Percentiles rank a stretch among this genome's conserved stretches.
phyloP scores from a whole-genome alignment of 2,329 filamentous ascomycete species.

The Talaromyces sp. region DNA sequence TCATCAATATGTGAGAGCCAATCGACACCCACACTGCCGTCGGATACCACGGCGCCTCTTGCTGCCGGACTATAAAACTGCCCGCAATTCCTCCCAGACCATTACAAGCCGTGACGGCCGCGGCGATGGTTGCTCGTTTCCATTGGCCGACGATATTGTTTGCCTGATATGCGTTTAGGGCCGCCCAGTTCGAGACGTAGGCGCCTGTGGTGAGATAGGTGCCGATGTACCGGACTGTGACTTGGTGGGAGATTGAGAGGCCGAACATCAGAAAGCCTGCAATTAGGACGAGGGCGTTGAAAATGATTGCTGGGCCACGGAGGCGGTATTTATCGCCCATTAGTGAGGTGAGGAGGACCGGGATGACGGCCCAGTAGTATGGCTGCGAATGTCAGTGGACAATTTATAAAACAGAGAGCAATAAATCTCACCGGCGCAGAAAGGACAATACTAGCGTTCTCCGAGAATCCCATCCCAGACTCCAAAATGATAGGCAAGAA shows the following conservation, averaged over 20 bases:
- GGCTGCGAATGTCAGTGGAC: conserved; percentile 36
- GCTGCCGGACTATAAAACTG: conserved; percentile 61
- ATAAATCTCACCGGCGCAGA: conserved; percentile 51
- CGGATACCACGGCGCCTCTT: conserved; percentile 60
- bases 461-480: conserved; percentile 54
- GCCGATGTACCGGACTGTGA: conserved; percentile 62
- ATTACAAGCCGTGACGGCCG: conserved; percentile 59
- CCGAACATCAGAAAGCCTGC: conserved; percentile 64
- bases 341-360: conserved; percentile 60
- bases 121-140: conserved; percentile 62
- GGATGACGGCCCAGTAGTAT: conserved; percentile 65
- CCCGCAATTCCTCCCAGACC: conserved; percentile 64
- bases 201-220: conserved; percentile 65
- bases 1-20: conserved; percentile 35
- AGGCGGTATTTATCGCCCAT: conserved; percentile 60
- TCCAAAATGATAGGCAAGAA: conserved; percentile 61
- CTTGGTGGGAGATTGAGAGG: conserved; percentile 51
- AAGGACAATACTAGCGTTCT: conserved; percentile 57
- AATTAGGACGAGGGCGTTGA: conserved; percentile 62
- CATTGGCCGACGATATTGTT: conserved; percentile 64
- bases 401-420: background rate
- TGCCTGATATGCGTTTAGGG: conserved; percentile 60
- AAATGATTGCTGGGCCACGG: conserved; percentile 61
- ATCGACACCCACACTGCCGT: conserved; percentile 68
- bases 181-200: conserved; percentile 68